phyloP scores from a whole-genome alignment of 2,329 filamentous ascomycete genomes.

The Colletotrichum karsti region DNA sequence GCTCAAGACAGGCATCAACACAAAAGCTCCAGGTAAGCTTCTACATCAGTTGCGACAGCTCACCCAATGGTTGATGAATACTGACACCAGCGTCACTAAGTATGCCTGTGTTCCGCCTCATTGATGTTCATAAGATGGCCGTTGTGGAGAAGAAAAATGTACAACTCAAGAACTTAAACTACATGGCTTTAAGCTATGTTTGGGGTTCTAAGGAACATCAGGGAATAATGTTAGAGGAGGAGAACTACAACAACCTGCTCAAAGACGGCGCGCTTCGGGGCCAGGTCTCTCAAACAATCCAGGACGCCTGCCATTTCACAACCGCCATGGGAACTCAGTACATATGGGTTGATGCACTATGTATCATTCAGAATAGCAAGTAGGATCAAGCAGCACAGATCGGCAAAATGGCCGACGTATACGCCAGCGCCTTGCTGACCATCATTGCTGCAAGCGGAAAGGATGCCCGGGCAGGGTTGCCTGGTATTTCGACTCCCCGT shows the following conservation, averaged over 20 bases:
- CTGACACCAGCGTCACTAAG: too few species aligned
- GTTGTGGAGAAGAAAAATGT: not conserved
- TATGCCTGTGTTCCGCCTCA: not conserved
- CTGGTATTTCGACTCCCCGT: not conserved
- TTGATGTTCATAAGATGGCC: not conserved
- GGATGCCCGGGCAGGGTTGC: not conserved
- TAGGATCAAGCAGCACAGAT: not conserved
- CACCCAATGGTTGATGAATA: not conserved
- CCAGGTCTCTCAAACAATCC: not conserved
- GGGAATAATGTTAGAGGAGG: not conserved
- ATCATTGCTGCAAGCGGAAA: not conserved
- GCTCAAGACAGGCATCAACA: too few species aligned
- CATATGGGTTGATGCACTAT: not conserved
- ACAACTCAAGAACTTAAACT: not conserved
- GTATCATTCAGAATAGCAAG: not conserved
- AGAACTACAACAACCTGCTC: not conserved
- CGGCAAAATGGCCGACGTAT: not conserved
- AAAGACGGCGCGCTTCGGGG: rapidly evolving
- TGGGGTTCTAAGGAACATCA: not conserved
- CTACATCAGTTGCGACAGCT: not conserved
- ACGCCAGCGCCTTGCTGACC: not conserved
- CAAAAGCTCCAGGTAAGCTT: not conserved
- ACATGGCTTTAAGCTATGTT: not conserved
- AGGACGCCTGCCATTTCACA: not conserved
- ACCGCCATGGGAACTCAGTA: not conserved